Percentiles rank a stretch among this genome's conserved stretches.
Evolutionary conservation across 352 stramenopile species (phyloP).

Genomic region (Phytopythium chamaehyphon): DNA sequence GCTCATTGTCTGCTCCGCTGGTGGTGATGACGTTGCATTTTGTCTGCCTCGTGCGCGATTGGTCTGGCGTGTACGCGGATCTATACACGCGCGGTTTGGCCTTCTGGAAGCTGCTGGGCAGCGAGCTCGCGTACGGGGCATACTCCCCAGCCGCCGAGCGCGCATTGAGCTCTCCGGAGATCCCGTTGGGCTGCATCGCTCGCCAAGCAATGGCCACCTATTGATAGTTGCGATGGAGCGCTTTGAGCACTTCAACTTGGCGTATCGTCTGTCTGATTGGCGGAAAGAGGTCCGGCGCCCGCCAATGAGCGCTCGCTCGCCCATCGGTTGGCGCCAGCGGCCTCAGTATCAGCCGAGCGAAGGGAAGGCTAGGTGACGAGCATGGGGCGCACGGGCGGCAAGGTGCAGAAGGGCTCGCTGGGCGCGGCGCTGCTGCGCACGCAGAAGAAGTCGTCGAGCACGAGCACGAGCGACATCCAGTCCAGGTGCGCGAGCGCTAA

Average conservation of each 20-base stretch:
- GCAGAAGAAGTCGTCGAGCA: conserved; percentile 70
- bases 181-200: not conserved
- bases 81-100: conserved; percentile 53
- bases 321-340: conserved; percentile 2
- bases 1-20: conserved; percentile 1
- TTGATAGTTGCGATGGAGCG: not conserved
- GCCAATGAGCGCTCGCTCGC: conserved; percentile 5
- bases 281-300: not conserved
- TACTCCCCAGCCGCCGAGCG: conserved; percentile 6
- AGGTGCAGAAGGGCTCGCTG: conserved; percentile 69
- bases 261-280: conserved; percentile 1
- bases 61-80: conserved; percentile 19
- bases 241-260: not conserved
- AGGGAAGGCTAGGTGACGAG: not conserved
- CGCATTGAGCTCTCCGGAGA: not conserved
- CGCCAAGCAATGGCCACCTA: not conserved
- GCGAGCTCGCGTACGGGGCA: conserved; percentile 33
- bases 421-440: conserved; percentile 72
- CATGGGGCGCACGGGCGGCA: conserved; percentile 74
- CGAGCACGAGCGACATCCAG: conserved; percentile 63
- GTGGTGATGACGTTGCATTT: conserved; percentile 42
- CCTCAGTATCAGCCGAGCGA: not conserved
- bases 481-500: conserved; percentile 40
- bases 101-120: conserved; percentile 59
- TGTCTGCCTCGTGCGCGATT: conserved; percentile 24